A percentile compares a stretch with the other conserved stretches of the same genome.
Conservation (phyloP, 306 rosid genomes). For the Alnus glutinosa region DNA sequence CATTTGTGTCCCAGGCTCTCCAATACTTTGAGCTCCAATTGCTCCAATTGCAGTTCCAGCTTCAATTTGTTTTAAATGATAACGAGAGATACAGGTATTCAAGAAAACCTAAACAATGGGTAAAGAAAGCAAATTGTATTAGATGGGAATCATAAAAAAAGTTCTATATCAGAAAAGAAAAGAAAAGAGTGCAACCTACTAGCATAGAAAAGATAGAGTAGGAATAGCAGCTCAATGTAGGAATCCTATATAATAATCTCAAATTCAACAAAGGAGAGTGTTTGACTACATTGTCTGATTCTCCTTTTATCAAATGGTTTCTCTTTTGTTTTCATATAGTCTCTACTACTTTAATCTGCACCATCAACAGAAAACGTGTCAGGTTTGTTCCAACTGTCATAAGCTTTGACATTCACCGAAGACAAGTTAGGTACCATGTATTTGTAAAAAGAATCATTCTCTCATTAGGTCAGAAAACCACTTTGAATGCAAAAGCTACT, state of each 20-base stretch:
- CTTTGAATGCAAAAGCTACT: not conserved
- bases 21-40: slow-evolving; percentile 98
- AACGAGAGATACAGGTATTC: slow-evolving; percentile 81
- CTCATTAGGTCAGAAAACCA: not conserved
- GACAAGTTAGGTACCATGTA: not conserved
- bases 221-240: not conserved
- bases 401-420: not conserved
- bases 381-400: not conserved
- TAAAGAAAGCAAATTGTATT: slow-evolving; percentile 8
- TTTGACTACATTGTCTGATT: not conserved
- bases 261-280: not conserved
- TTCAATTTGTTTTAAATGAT: slow-evolving; percentile 68
- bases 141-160: not conserved
- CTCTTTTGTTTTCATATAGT: not conserved
- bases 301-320: not conserved
- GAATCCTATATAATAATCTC: not conserved
- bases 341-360: not conserved
- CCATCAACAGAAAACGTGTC: not conserved
- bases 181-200: not conserved
- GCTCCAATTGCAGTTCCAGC: slow-evolving; percentile 95
- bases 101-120: slow-evolving; percentile 61
- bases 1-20: slow-evolving; percentile 99
- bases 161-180: not conserved
- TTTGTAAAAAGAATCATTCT: not conserved
- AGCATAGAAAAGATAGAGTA: not conserved